These are phyloP conservation scores for Globisporangium splendens DNA, from an alignment of 352 stramenopile species.

Conservation along the genomic window DNA sequence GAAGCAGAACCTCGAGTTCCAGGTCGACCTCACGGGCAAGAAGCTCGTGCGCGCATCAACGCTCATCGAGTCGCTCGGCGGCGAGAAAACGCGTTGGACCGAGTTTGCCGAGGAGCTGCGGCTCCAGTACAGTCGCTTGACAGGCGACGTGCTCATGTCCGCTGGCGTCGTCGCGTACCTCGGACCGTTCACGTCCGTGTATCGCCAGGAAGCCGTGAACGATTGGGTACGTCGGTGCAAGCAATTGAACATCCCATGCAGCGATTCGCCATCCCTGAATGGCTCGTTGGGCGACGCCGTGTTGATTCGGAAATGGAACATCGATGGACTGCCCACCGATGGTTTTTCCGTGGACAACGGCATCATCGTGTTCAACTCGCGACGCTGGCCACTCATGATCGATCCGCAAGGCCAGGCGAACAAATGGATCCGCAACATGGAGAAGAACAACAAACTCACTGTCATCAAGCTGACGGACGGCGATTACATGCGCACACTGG, in stretches of 20 bases:
- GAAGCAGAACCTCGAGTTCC: slow-evolving; percentile 90
- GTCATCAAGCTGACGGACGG: slow-evolving; percentile 93
- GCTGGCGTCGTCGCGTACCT: slow-evolving; percentile 92
- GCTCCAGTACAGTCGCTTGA: slow-evolving; percentile 86
- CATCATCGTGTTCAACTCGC: slow-evolving; percentile 93
- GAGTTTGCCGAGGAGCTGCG: slow-evolving; percentile 83
- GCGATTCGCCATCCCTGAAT: slow-evolving; percentile 81
- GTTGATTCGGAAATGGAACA: slow-evolving; percentile 93
- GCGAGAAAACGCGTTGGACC: slow-evolving; percentile 91
- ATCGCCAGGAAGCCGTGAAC: slow-evolving; percentile 67
- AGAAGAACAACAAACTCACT: slow-evolving; percentile 85
- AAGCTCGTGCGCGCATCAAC: slow-evolving; percentile 92
- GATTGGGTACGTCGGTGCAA: slow-evolving; percentile 83
- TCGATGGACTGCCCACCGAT: slow-evolving; percentile 92
- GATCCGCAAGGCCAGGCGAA: slow-evolving; percentile 94
- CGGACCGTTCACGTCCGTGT: slow-evolving; percentile 91
- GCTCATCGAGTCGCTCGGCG: slow-evolving; percentile 91
- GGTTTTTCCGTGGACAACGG: slow-evolving; percentile 93
- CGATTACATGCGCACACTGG: slow-evolving; percentile 92
- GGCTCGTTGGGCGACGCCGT: slow-evolving; percentile 90
- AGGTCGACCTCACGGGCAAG: slow-evolving; percentile 92
- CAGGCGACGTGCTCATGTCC: slow-evolving; percentile 90
- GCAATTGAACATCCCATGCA: slow-evolving; percentile 75
- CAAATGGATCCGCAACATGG: slow-evolving; percentile 96
- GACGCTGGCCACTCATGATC: slow-evolving; percentile 94